Percentiles rank a stretch among this genome's conserved stretches.
Conservation (phyloP, 257 asterid genomes). For the Forsythia suspensa region DNA sequence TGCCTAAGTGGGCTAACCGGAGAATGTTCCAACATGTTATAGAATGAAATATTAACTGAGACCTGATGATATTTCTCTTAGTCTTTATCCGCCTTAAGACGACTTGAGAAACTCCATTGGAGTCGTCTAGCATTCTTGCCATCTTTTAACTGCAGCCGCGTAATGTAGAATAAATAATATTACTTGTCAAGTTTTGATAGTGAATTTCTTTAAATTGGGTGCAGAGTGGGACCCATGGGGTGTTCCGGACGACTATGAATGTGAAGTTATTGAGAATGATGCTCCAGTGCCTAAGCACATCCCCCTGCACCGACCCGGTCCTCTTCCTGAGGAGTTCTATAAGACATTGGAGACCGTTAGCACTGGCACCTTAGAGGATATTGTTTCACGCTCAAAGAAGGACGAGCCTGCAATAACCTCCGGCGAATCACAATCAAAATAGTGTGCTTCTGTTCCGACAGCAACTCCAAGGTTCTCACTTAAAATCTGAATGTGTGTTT, state of each 20-base stretch:
- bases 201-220: constrained; percentile 9
- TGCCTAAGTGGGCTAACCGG: not conserved
- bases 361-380: constrained; percentile 59
- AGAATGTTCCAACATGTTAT: not conserved
- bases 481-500: not conserved
- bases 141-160: not conserved
- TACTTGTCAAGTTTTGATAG: not conserved
- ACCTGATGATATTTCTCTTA: not conserved
- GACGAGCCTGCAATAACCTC: constrained; percentile 61
- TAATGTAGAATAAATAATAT: not conserved
- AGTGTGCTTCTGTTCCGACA: constrained; percentile 20
- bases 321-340: constrained; percentile 93
- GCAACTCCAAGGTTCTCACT: not conserved
- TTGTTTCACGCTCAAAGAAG: constrained; percentile 46
- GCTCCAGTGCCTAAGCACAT: constrained; percentile 96
- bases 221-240: constrained; percentile 99
- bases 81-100: not conserved
- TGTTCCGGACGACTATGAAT: constrained; percentile 85
- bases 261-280: constrained; percentile 91
- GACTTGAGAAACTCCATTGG: not conserved
- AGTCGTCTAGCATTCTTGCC: not conserved
- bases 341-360: constrained; percentile 62
- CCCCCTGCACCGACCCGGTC: constrained; percentile 97
- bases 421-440: constrained; percentile 51
- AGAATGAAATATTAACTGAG: not conserved